These are phyloP conservation scores for Paxillus ammoniavirescens DNA, from an alignment of 768 basidiomycete genomes.

Conservation along the genomic window DNA sequence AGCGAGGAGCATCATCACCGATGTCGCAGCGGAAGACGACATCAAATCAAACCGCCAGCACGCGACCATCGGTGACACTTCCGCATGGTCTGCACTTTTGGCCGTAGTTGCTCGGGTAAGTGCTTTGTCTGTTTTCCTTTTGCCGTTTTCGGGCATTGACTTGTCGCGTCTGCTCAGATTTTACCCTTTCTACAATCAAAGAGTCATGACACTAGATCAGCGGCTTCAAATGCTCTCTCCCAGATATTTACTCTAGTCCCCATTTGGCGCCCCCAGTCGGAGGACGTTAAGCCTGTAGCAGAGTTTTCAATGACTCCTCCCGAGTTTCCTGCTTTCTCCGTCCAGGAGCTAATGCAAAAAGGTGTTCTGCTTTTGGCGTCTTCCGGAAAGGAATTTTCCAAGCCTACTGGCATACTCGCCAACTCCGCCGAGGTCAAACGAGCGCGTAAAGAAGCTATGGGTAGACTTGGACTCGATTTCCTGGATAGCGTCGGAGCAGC, in stretches of 20 bases:
- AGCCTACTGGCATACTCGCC: conserved; percentile 68
- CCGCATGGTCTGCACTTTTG: conserved; percentile 89
- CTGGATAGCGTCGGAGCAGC: conserved; percentile 64
- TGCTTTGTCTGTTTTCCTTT: not conserved
- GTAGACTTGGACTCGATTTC: conserved; percentile 83
- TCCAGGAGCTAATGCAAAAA: conserved; percentile 72
- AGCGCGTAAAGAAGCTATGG: conserved; percentile 87
- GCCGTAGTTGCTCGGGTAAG: conserved; percentile 85
- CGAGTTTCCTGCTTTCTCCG: conserved; percentile 73
- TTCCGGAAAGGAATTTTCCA: conserved; percentile 89
- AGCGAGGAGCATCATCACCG: conserved; percentile 77
- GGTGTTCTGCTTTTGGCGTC: conserved; percentile 83
- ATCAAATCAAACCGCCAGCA: conserved; percentile 60
- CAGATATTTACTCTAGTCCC: conserved; percentile 86
- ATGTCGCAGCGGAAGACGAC: conserved; percentile 80
- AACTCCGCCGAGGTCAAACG: conserved; percentile 80
- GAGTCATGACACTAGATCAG: conserved; percentile 88
- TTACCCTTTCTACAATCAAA: conserved; percentile 89
- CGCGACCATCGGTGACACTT: conserved; percentile 57
- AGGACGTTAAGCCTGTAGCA: conserved; percentile 21
- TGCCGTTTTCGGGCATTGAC: not conserved
- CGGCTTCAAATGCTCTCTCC: conserved; percentile 85
- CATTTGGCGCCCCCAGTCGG: conserved; percentile 55
- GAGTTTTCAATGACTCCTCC: conserved; percentile 37
- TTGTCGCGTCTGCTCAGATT: conserved; percentile 48